These are phyloP conservation scores for Debaryomyces nepalensis DNA, from an alignment of 1,139 yeast species.

Conservation along the genomic window DNA sequence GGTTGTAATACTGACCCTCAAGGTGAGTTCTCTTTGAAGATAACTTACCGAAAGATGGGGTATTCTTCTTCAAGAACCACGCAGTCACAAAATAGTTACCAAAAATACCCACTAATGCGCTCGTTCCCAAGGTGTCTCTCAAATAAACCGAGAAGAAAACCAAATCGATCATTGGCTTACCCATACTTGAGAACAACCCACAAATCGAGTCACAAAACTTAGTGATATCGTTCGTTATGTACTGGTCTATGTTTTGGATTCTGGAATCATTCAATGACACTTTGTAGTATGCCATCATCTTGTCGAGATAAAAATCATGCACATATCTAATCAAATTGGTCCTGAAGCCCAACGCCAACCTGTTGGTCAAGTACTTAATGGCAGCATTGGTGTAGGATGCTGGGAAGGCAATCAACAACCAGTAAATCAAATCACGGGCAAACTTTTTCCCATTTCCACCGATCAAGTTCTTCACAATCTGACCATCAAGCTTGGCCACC, in stretches of 20 bases:
- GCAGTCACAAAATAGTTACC: constrained; percentile 84
- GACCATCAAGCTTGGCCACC: constrained; percentile 91
- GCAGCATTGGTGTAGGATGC: constrained; percentile 94
- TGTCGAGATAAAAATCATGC: constrained; percentile 87
- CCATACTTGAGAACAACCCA: constrained; percentile 83
- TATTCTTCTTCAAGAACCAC: constrained; percentile 66
- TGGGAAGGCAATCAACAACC: constrained; percentile 91
- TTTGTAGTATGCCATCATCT: constrained; percentile 82
- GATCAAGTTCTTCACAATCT: constrained; percentile 86
- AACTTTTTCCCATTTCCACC: constrained; percentile 81
- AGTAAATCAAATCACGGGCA: constrained; percentile 74
- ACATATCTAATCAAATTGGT: constrained; percentile 83
- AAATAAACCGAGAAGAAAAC: constrained; percentile 86
- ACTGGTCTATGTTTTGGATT: constrained; percentile 66
- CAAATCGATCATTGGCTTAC: constrained; percentile 88
- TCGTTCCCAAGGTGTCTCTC: constrained; percentile 81
- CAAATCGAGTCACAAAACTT: constrained; percentile 84
- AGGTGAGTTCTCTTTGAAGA: constrained; percentile 74
- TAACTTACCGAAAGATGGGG: constrained; percentile 87
- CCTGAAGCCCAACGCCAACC: constrained; percentile 82
- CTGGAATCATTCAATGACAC: constrained; percentile 52
- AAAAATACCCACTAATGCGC: constrained; percentile 82
- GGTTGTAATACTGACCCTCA: constrained; percentile 89
- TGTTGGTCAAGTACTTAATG: constrained; percentile 77
- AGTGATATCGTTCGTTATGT: constrained; percentile 83